A percentile compares a stretch with the other conserved stretches of the same genome.
phyloP scores from a whole-genome alignment of 352 stramenopile species.

The Pythium diclinum region DNA sequence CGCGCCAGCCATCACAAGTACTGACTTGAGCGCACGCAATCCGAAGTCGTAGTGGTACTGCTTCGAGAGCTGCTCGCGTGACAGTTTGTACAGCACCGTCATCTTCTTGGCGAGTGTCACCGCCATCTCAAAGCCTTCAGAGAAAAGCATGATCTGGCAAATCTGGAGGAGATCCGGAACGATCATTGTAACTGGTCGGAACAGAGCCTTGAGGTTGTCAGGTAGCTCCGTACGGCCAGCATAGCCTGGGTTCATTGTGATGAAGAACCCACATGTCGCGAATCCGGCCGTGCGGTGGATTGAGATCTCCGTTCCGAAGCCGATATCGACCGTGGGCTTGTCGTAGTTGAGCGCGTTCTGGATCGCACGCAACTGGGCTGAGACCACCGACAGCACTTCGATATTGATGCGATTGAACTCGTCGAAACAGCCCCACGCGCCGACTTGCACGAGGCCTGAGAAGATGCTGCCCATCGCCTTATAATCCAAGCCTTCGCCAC shows the following conservation, averaged over 20 bases:
- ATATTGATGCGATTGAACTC: constrained; percentile 90
- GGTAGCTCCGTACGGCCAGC: constrained; percentile 89
- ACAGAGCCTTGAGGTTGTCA: constrained; percentile 92
- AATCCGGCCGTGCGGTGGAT: constrained; percentile 92
- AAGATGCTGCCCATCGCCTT: constrained; percentile 91
- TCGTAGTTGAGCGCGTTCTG: constrained; percentile 93
- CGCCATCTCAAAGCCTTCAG: constrained; percentile 90
- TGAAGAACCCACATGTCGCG: constrained; percentile 93
- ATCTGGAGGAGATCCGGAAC: constrained; percentile 91
- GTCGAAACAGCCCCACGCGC: constrained; percentile 84
- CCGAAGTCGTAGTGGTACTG: constrained; percentile 96
- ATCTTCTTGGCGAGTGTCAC: constrained; percentile 91
- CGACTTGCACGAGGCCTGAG: constrained; percentile 86
- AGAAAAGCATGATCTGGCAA: constrained; percentile 95
- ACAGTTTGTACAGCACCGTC: constrained; percentile 95
- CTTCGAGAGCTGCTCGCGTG: constrained; percentile 93
- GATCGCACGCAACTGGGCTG: constrained; percentile 87
- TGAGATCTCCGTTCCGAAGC: constrained; percentile 87
- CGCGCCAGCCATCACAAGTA: constrained; percentile 92
- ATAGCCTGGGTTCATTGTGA: constrained; percentile 95
- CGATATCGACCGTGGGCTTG: constrained; percentile 89
- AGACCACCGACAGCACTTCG: constrained; percentile 84
- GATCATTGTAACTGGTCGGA: constrained; percentile 93
- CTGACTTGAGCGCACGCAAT: constrained; percentile 91
- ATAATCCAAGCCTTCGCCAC: constrained; percentile 91